Percentiles rank a stretch among this genome's conserved stretches.
Evolutionary conservation across 768 basidiomycete genomes (phyloP).

Genomic region (Trametes punicea): DNA sequence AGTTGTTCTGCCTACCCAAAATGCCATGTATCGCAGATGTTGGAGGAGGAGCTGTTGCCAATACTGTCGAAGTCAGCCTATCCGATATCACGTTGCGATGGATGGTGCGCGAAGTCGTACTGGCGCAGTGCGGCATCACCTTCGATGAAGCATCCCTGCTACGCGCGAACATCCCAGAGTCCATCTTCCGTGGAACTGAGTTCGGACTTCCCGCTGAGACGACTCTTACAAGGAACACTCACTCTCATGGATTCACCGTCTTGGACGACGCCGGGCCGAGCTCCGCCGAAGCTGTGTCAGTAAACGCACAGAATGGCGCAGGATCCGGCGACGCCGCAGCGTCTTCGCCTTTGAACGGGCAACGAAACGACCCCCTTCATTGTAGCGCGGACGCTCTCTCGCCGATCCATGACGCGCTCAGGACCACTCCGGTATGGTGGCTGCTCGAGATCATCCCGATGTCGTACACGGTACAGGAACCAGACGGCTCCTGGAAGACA

Average conservation of each 20-base stretch:
- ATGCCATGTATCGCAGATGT: constrained; percentile 43
- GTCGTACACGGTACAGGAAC: constrained; percentile 54
- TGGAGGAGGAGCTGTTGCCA: constrained; percentile 58
- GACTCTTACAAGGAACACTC: background rate
- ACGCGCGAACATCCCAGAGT: constrained; percentile 38
- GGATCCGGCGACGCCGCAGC: background rate
- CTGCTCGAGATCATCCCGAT: constrained; percentile 65
- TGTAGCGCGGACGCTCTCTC: constrained; percentile 37
- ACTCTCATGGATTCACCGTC: background rate
- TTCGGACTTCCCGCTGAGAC: constrained; percentile 14
- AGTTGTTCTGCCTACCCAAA: background rate
- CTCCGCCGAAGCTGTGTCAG: background rate
- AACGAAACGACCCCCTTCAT: background rate
- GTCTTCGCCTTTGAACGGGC: background rate
- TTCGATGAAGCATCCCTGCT: constrained; percentile 52
- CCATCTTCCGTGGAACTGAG: constrained; percentile 18
- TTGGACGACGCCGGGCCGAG: background rate
- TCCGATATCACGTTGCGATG: constrained; percentile 66
- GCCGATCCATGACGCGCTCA: constrained; percentile 53
- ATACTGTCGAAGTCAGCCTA: constrained; percentile 42
- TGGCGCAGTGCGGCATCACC: constrained; percentile 53
- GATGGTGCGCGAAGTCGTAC: constrained; percentile 71
- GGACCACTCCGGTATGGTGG: constrained; percentile 54
- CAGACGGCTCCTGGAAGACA: constrained; percentile 49
- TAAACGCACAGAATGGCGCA: background rate